phyloP scores from a whole-genome alignment of 257 asterid species.

The Fraxinus pennsylvanica region DNA sequence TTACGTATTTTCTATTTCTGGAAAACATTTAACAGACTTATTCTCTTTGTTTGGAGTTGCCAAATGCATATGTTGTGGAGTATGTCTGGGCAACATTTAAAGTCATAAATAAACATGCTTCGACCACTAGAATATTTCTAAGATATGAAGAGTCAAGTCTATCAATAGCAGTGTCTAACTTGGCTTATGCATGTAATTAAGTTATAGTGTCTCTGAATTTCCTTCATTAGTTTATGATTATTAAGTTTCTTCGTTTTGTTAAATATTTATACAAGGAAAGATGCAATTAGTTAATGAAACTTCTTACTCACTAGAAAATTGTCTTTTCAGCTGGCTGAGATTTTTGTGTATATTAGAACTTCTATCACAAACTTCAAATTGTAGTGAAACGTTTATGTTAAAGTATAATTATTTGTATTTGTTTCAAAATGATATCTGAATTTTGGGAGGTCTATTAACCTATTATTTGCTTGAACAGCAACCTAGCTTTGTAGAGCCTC shows the following conservation, averaged over 20 bases:
- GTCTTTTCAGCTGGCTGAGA: neutral
- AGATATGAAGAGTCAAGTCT: neutral
- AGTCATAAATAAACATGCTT: neutral
- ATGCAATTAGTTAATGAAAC: neutral
- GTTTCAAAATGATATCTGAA: constrained; percentile 1
- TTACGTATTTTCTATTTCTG: neutral
- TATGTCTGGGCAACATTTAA: neutral
- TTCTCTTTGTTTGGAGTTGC: neutral
- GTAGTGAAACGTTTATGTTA: neutral
- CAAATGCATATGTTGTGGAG: no score
- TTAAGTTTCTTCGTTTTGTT: neutral
- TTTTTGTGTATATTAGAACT: neutral
- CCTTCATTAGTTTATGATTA: neutral
- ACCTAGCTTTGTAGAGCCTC: constrained; percentile 93
- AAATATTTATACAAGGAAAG: neutral
- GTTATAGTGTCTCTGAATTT: neutral
- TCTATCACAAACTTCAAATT: neutral
- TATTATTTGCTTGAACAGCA: constrained; percentile 48
- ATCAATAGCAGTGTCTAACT: neutral
- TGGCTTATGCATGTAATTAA: neutral
- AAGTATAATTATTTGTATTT: neutral
- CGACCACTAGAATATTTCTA: neutral
- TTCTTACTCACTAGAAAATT: neutral
- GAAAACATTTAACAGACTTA: no score
- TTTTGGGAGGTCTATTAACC: constrained; percentile 3